Conservation (phyloP, 2,329 filamentous ascomycete species). For the Aotearoamyces nothofagi region DNA sequence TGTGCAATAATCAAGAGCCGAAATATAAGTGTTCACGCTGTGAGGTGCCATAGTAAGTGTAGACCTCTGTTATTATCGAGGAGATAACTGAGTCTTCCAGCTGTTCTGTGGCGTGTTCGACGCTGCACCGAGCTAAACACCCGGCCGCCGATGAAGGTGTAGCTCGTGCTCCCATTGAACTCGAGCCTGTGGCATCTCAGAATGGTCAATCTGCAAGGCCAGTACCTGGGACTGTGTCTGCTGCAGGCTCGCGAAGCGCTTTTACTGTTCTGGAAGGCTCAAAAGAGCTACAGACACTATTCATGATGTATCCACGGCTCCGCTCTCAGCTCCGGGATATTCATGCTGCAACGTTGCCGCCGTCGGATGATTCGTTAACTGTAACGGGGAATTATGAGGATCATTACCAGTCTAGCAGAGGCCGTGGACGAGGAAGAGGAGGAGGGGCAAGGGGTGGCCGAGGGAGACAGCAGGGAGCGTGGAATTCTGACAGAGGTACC, state of each 20-base stretch:
- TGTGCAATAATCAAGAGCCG: constrained; percentile 30
- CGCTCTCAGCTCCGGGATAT: constrained; percentile 29
- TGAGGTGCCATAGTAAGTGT: constrained; percentile 35
- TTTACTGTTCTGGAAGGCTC: constrained; percentile 33
- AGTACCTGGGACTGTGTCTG: constrained; percentile 3
- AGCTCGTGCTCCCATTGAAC: not conserved
- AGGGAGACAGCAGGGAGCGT: constrained; percentile 15
- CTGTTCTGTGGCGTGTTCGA: constrained; percentile 42
- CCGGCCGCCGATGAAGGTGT: not conserved
- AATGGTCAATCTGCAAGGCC: not conserved
- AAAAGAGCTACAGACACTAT: constrained; percentile 29
- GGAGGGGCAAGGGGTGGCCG: constrained; percentile 1
- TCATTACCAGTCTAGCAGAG: constrained; percentile 3
- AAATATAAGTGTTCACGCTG: constrained; percentile 47
- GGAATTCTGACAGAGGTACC: constrained; percentile 41
- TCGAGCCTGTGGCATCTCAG: not conserved
- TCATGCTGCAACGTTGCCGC: constrained; percentile 30
- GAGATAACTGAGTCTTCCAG: constrained; percentile 17
- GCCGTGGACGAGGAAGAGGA: constrained; percentile 2
- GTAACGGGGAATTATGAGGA: not conserved
- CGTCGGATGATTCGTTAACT: constrained; percentile 9
- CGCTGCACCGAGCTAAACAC: constrained; percentile 25
- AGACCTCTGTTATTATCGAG: not conserved
- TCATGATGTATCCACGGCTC: constrained; percentile 33
- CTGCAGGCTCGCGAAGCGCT: constrained; percentile 20